Evolutionary conservation across 2,329 filamentous ascomycete genomes (phyloP).

Genomic region (Parafenestella ontariensis): DNA sequence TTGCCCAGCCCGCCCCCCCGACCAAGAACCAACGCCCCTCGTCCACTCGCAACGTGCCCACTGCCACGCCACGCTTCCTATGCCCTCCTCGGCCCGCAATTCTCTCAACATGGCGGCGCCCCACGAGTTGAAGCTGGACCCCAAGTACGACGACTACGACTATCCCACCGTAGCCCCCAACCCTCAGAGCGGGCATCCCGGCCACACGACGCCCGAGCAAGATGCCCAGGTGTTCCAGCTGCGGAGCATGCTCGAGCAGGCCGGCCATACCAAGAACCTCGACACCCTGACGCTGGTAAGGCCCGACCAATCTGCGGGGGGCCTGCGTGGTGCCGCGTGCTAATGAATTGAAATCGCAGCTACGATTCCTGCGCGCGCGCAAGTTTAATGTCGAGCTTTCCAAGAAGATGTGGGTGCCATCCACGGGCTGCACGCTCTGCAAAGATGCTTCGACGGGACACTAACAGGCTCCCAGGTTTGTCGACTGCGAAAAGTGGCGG

Average conservation of each 20-base stretch:
- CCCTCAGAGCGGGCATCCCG: constrained; percentile 78
- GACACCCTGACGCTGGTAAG: constrained; percentile 90
- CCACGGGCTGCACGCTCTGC: background rate
- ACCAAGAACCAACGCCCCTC: background rate
- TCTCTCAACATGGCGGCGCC: constrained; percentile 41
- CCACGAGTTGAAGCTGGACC: constrained; percentile 64
- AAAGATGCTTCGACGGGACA: background rate
- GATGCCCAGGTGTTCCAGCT: constrained; percentile 90
- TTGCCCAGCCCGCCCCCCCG: constrained; percentile 9
- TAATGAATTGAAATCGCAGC: constrained; percentile 57
- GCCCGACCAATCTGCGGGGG: background rate
- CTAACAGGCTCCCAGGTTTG: constrained; percentile 70
- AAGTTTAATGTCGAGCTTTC: constrained; percentile 89
- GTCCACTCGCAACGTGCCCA: background rate
- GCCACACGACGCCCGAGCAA: constrained; percentile 84
- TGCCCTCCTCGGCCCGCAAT: background rate
- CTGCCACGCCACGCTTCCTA: constrained; percentile 1
- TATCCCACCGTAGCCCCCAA: constrained; percentile 81
- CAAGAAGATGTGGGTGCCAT: constrained; percentile 80
- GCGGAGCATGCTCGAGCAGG: constrained; percentile 80
- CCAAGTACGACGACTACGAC: constrained; percentile 97
- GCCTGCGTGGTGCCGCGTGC: constrained; percentile 6
- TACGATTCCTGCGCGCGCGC: constrained; percentile 90
- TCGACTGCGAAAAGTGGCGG: constrained; percentile 90
- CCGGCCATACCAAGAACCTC: constrained; percentile 81